These are phyloP conservation scores for Penicillium nucicola DNA, from an alignment of 495 filamentous ascomycete genomes.

Conservation along the genomic window DNA sequence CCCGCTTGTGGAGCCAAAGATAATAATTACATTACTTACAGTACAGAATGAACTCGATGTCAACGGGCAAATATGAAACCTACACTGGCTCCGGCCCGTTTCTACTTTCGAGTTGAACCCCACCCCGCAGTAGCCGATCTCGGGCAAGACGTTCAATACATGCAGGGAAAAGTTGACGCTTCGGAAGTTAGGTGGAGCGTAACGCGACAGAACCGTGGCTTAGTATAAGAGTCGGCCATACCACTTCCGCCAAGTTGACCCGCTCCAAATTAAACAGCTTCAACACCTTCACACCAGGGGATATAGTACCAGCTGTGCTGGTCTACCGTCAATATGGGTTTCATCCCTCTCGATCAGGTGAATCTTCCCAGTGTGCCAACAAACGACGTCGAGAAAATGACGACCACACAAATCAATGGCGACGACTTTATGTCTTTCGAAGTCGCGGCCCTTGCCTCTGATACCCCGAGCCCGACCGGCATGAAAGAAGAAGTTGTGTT, in stretches of 20 bases:
- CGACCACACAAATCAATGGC: background rate
- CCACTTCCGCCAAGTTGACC: conserved; percentile 7
- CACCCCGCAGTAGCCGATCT: conserved; percentile 6
- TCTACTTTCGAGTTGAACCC: background rate
- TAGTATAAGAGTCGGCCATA: conserved; percentile 16
- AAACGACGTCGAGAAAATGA: background rate
- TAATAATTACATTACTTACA: too few species aligned
- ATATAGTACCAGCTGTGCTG: conserved; percentile 9
- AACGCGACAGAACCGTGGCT: conserved; percentile 4
- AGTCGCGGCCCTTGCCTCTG: conserved; percentile 14
- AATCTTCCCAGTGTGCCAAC: background rate
- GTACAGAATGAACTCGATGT: too few species aligned
- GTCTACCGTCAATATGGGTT: conserved; percentile 26
- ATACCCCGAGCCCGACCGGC: conserved; percentile 17
- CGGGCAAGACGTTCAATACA: conserved; percentile 7
- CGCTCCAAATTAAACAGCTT: conserved; percentile 1
- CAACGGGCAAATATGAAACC: background rate
- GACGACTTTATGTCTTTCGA: conserved; percentile 16
- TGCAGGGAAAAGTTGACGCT: background rate
- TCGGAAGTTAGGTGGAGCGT: conserved; percentile 4
- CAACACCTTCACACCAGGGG: conserved; percentile 6
- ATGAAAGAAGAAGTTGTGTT: conserved; percentile 40
- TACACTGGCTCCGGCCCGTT: background rate
- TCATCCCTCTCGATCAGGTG: conserved; percentile 16
- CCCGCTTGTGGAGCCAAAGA: too few species aligned